Evolutionary conservation across 768 basidiomycete genomes (phyloP), one percentile per base, ranked within the genome.

Genomic region (Boletellus ananas): DNA sequence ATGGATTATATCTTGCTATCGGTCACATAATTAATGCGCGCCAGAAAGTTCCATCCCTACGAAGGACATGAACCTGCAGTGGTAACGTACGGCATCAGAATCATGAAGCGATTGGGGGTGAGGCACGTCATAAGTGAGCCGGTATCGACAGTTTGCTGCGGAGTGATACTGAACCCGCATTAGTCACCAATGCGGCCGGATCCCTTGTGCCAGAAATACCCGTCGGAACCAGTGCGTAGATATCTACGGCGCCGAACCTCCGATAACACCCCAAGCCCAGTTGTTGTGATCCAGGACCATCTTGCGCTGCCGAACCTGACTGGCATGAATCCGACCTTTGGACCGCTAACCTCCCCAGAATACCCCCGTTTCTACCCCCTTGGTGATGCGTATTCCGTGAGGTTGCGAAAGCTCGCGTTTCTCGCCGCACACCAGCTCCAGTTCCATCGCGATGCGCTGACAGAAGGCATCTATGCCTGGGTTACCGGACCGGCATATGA

Each of bases 401-500:
- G 70, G 3, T 74, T 94, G 17, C 82, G 90, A n/a, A 80, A 82
- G 4, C 70, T 84, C 12, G 79, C 80, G 0, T 94, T 92, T 69
- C 75, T 80, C 17, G 84, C 90, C 0, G 80, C 89, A 0, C 76
- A 85, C 57, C 64, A 78, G 20, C 78, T 94, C 33, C 66, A 72
- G 2, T 65, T 91, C 7, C 66, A 70, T 4, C 67, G 70, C 3
- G 70, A 72, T 23, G 83, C 83, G 3, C 72, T 94, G 12, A 80
- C 79, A 3, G 92, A 94, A 63, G 92, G 93, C 0, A 81, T 79
- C 2, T 94, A 94, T 58, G 90, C 90, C 1, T 94, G 90, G 88
- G 92, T 94, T 40, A 79, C 83, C 27, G 92, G 93, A 0, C 92
- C 93, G 13, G 88, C 90, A 8, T 94, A 94, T 62, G 92, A 94